Evolutionary conservation across 371 early-diverging fungal genomes (phyloP).

Genomic region (Blakeslea trispora): DNA sequence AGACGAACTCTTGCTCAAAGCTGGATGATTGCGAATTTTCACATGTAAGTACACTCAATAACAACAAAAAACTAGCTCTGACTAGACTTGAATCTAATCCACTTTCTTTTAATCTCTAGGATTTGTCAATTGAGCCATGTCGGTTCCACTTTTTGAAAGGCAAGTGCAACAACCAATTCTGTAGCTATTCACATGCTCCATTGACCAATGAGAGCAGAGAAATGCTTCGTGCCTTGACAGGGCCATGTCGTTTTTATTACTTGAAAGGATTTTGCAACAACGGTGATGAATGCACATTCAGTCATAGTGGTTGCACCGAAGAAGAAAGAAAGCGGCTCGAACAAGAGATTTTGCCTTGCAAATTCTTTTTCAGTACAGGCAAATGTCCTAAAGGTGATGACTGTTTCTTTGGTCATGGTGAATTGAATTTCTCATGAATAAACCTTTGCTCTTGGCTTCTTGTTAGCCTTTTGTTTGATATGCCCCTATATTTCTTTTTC

Average conservation of each 20-base stretch:
- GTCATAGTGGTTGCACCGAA: conserved; percentile 17
- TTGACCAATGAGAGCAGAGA: conserved; percentile 10
- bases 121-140: conserved; percentile 40
- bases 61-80: too few relatives aligned
- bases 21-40: conserved; percentile 29
- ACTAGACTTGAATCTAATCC: background rate
- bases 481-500: too few relatives aligned
- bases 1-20: conserved; percentile 28
- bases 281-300: conserved; percentile 35
- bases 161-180: conserved; percentile 22
- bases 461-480: too few relatives aligned
- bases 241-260: conserved; percentile 40
- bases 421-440: background rate
- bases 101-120: conserved; percentile 15
- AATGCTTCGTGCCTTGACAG: conserved; percentile 26
- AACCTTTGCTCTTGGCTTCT: too few relatives aligned
- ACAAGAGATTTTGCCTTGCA: conserved; percentile 16
- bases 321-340: conserved; percentile 17
- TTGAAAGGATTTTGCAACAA: conserved; percentile 40
- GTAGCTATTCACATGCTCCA: conserved; percentile 40
- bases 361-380: conserved; percentile 15
- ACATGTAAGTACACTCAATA: conserved; percentile 28
- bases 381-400: conserved; percentile 23
- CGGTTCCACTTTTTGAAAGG: conserved; percentile 36
- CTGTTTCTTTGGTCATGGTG: conserved; percentile 25